Percentiles rank a stretch among this genome's conserved stretches.
Conservation (phyloP, 2,329 filamentous ascomycete genomes). For the Colletotrichum cordylinicola region DNA sequence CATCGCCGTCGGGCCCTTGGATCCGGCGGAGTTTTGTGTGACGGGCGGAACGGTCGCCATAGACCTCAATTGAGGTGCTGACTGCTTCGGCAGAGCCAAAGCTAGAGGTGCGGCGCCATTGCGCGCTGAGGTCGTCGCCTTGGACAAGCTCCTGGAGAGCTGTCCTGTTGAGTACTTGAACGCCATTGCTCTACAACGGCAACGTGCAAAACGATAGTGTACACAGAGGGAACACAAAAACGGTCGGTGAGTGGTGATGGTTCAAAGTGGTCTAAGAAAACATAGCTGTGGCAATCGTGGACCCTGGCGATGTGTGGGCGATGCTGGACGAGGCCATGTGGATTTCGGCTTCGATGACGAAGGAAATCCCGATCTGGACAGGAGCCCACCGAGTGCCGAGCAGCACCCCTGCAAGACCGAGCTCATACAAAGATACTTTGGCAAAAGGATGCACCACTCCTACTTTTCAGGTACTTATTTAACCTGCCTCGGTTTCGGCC, state of each 20-base stretch:
- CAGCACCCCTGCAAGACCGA: constrained; percentile 3
- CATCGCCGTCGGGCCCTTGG: constrained; percentile 90
- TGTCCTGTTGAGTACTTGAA: constrained; percentile 43
- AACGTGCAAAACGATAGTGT: background rate
- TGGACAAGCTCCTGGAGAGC: constrained; percentile 36
- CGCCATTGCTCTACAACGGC: constrained; percentile 36
- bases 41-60: constrained; percentile 77
- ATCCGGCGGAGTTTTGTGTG: constrained; percentile 74
- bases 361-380: constrained; percentile 20
- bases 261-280: background rate
- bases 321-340: background rate
- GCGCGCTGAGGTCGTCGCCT: constrained; percentile 20
- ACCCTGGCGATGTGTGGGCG: background rate
- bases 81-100: constrained; percentile 31
- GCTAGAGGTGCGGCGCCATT: constrained; percentile 14
- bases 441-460: accelerated
- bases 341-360: constrained; percentile 18
- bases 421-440: background rate
- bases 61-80: constrained; percentile 46
- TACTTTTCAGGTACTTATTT: background rate
- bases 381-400: background rate
- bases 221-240: background rate
- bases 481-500: background rate
- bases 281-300: constrained; percentile 7
- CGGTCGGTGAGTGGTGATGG: background rate